Evolutionary conservation across 108 stramenopile genomes (phyloP), one percentile per base, ranked within the genome.

Genomic region (Mayamaea pseudoterrestris): DNA sequence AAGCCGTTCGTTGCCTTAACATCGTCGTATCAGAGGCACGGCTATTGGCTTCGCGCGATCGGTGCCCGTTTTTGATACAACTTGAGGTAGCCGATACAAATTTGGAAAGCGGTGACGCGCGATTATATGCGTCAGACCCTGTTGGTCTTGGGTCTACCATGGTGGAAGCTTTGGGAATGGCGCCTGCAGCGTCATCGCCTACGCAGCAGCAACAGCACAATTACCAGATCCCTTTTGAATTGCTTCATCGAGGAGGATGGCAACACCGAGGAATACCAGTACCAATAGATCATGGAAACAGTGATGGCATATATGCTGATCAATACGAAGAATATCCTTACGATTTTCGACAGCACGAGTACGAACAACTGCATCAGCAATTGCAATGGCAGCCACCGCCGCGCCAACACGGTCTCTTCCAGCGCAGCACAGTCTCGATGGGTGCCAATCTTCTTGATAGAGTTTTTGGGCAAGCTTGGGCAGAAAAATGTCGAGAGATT

Each of bases 11-110:
- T 37, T 76, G 77, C 0, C 49, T 90, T 47, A 74, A 84, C 36
- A 78, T 90, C 29, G 68, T 90, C 0, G 71, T 77, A 7, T 57
- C 65, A 0, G 70, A 85, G 46, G 61, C 63, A 27, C 51, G 83
- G 3, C 49, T 83, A 2, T 50, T 90, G 26, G 63, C 80, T 14
- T 90, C 88, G 11, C 54, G 83, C 26, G 80, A 82, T 43, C 69
- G 88, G 23, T 90, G 88, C 54, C 88, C 88, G 0, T 84, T 71
- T 44, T 44, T 90, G 24, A 75, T 90, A 6, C 78, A 76, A 52
- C 57, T 84, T 40, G 88, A 90, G 49, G 83, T 90, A 2, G 78
- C 58, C 9, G 83, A 90, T 31, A 83, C 83, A 14, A 75, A 75
- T 6, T 53, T 90, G 41, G 74, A 71, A 13, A 83, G 83, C n/a